Conservation (phyloP, 768 basidiomycete genomes). For the Hericium coralloides region DNA sequence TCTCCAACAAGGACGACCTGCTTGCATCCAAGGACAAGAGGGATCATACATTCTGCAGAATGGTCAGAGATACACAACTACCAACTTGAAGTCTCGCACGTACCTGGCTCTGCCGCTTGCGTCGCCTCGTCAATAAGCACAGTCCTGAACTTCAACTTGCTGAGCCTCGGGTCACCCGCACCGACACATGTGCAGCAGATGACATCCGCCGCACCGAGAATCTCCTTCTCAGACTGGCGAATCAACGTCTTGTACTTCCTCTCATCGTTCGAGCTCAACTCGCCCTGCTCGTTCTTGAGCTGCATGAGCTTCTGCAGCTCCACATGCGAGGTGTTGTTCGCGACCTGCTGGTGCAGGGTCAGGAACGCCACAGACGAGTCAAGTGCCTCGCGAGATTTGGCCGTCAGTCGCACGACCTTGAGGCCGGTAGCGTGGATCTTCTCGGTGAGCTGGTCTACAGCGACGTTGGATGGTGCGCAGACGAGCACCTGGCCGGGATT, state of each 20-base stretch:
- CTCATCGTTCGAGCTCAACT: conserved; percentile 93
- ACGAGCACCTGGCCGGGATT: conserved; percentile 99
- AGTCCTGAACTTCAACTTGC: conserved; percentile 96
- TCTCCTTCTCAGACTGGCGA: conserved; percentile 95
- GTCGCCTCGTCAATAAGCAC: conserved; percentile 99
- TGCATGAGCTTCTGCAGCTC: conserved; percentile 98
- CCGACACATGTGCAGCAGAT: conserved; percentile 99
- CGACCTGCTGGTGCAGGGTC: conserved; percentile 94
- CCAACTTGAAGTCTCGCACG: conserved; percentile 4
- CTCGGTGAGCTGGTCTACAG: conserved; percentile 97
- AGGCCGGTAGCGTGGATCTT: conserved; percentile 99
- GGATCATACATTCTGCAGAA: conserved; percentile 93
- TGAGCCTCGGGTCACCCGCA: conserved; percentile 90
- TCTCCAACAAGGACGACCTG: conserved; percentile 98
- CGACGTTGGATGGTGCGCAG: conserved; percentile 97
- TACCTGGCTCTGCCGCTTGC: conserved; percentile 95
- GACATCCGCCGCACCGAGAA: conserved; percentile 88
- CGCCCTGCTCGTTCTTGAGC: conserved; percentile 96
- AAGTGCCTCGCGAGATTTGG: conserved; percentile 95
- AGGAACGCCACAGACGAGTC: conserved; percentile 93
- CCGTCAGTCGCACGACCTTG: conserved; percentile 95
- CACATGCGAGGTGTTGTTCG: conserved; percentile 91
- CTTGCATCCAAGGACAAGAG: conserved; percentile 94
- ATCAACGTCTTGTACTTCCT: conserved; percentile 96
- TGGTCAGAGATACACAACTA: conserved; percentile 9